These are phyloP conservation scores for Henckelia pumila DNA, from an alignment of 257 asterid species.

Conservation along the genomic window DNA sequence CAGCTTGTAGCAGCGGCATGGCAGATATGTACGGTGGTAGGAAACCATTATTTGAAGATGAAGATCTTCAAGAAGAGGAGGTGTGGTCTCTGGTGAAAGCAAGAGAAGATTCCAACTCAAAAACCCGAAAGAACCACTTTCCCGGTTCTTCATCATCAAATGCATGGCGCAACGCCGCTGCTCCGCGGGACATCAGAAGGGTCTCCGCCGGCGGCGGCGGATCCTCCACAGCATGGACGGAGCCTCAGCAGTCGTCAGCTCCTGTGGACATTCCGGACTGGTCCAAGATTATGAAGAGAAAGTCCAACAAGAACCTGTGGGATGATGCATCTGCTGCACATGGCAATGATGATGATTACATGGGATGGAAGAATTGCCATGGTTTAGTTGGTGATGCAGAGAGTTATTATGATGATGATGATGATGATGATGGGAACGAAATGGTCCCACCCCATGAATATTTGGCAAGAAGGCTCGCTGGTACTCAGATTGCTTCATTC, in stretches of 20 bases:
- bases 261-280: conserved; percentile 40
- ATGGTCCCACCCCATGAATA: conserved; percentile 61
- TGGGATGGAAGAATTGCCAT: neutral
- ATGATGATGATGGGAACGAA: conserved; percentile 29
- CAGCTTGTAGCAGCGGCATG: conserved; percentile 17
- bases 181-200: conserved; percentile 22
- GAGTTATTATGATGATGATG: conserved; percentile 9
- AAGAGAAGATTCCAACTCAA: conserved; percentile 22
- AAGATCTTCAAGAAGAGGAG: conserved; percentile 37
- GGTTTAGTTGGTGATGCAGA: neutral
- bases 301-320: conserved; percentile 12
- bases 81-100: conserved; percentile 33
- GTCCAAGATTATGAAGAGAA: conserved; percentile 18
- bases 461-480: conserved; percentile 42
- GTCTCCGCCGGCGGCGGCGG: conserved; percentile 10
- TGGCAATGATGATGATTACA: neutral
- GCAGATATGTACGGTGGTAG: conserved; percentile 16
- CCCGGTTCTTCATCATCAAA: conserved; percentile 22
- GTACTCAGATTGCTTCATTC: conserved; percentile 41
- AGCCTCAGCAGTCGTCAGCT: conserved; percentile 23
- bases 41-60: conserved; percentile 13
- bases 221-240: conserved; percentile 8
- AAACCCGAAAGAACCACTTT: neutral
- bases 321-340: conserved; percentile 5
- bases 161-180: conserved; percentile 26